phyloP scores from a whole-genome alignment of 768 basidiomycete species.

The Lactarius quietus region DNA sequence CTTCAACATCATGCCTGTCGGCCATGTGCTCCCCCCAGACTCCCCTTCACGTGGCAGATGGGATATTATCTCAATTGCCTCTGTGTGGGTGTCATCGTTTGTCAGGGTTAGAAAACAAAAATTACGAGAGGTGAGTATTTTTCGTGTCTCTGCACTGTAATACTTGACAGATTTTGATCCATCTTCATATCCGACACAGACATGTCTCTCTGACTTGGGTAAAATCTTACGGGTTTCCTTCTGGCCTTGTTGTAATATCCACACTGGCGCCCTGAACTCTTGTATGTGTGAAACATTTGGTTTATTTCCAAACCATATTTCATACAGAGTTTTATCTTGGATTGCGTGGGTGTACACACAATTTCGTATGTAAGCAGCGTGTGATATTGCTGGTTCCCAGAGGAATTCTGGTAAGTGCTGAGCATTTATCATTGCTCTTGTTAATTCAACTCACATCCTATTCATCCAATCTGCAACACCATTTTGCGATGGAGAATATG shows the following conservation, averaged over 20 bases:
- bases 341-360: accelerated
- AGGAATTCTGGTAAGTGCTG: neutral
- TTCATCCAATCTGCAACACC: neutral
- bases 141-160: no score
- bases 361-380: neutral
- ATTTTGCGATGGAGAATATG: neutral
- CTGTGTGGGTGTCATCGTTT: no score
- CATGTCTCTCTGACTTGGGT: no score
- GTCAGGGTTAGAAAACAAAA: no score
- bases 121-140: no score
- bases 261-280: neutral
- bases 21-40: no score
- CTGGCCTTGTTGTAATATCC: neutral
- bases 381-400: neutral
- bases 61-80: no score
- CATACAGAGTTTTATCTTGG: neutral
- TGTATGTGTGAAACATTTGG: neutral
- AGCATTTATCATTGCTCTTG: accelerated
- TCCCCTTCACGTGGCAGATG: no score
- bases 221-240: no score
- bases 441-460: neutral
- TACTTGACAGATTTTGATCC: no score
- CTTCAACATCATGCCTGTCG: no score
- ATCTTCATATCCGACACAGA: no score
- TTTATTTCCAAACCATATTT: neutral